These are phyloP conservation scores for Trypanosoma boissoni DNA, from an alignment of 208 protist genomes.

Conservation along the genomic window DNA sequence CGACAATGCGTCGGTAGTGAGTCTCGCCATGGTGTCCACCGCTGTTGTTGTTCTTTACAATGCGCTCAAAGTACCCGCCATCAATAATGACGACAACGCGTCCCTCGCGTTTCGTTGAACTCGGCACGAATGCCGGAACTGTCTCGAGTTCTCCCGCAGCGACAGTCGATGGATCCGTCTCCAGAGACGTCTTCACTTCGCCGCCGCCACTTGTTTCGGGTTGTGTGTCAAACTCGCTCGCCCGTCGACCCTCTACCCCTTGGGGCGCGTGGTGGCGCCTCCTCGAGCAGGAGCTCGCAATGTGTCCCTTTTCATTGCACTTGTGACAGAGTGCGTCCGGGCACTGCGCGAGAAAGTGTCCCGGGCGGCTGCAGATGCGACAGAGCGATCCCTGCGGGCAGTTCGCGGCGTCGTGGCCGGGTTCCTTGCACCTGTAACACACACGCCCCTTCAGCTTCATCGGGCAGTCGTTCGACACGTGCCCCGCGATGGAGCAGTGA, in stretches of 20 bases:
- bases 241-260: not conserved
- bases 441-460: constrained; percentile 66
- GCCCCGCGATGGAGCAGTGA: constrained; percentile 76
- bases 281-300: constrained; percentile 58
- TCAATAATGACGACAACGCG: constrained; percentile 81
- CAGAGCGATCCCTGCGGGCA: constrained; percentile 76
- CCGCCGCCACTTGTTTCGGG: constrained; percentile 3
- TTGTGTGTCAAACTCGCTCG: not conserved
- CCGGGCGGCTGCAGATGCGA: constrained; percentile 71
- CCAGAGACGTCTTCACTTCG: not conserved
- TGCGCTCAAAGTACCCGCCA: constrained; percentile 85
- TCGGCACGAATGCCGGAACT: constrained; percentile 45
- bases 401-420: constrained; percentile 76
- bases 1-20: constrained; percentile 55
- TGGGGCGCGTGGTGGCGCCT: constrained; percentile 16
- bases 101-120: constrained; percentile 25
- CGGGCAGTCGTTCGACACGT: constrained; percentile 77
- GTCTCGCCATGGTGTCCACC: constrained; percentile 29
- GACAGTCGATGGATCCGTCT: not conserved
- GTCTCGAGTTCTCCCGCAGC: not conserved
- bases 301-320: constrained; percentile 80
- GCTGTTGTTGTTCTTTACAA: constrained; percentile 34
- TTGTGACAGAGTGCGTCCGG: constrained; percentile 63
- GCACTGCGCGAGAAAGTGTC: constrained; percentile 77
- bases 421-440: constrained; percentile 89